These are phyloP conservation scores for Aegle marmelos DNA, from an alignment of 345 rosid species.

Conservation along the genomic window DNA sequence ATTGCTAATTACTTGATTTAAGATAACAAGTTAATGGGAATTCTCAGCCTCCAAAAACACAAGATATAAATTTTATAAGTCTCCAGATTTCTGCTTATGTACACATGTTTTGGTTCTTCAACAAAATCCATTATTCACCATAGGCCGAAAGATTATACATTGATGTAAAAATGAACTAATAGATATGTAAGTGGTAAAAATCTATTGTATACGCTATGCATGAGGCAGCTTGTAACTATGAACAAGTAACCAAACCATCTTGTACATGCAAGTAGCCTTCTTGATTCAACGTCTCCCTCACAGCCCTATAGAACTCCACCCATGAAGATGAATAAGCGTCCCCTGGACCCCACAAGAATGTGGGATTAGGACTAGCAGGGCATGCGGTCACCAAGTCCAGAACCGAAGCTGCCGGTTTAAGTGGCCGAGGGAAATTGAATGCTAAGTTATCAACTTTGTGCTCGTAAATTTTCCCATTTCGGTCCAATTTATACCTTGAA, in stretches of 20 bases:
- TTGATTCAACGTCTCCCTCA: conserved; percentile 52
- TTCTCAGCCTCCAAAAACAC: conserved; percentile 10
- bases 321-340: conserved; percentile 65
- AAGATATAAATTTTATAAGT: conserved; percentile 4
- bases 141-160: conserved; percentile 11
- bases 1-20: no score
- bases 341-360: conserved; percentile 59
- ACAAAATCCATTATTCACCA: conserved; percentile 16
- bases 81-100: conserved; percentile 24
- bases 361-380: conserved; percentile 88
- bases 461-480: conserved; percentile 81
- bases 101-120: conserved; percentile 17
- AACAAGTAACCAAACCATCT: conserved; percentile 57
- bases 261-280: conserved; percentile 36
- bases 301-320: conserved; percentile 67
- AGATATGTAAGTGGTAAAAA: conserved; percentile 11
- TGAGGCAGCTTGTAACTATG: conserved; percentile 33
- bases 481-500: conserved; percentile 81
- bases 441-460: conserved; percentile 93
- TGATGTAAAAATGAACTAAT: conserved; percentile 1
- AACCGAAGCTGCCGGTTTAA: conserved; percentile 70
- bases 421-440: conserved; percentile 76
- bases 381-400: conserved; percentile 77
- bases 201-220: conserved; percentile 18
- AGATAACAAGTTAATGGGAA: conserved; percentile 6